These are phyloP conservation scores for Claviceps digitariae DNA, from an alignment of 2,329 filamentous ascomycete species.

Conservation along the genomic window DNA sequence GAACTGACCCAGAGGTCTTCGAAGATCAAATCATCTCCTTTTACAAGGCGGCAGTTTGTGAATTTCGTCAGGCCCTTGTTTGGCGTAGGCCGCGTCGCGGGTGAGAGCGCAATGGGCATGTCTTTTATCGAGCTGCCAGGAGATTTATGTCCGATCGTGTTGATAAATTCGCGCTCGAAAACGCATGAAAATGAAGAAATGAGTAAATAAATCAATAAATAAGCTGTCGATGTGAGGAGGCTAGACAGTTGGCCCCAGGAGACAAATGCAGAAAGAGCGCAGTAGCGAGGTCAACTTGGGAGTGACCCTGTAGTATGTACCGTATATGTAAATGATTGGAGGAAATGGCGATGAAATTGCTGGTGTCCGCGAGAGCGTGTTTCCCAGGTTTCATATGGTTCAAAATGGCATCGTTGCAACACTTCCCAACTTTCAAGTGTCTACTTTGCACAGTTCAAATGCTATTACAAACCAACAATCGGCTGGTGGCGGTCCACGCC, in stretches of 20 bases:
- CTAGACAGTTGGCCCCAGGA: neutral
- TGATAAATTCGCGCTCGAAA: neutral
- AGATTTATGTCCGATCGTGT: neutral
- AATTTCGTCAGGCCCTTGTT: constrained; percentile 63
- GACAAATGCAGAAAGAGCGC: neutral
- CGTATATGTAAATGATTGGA: neutral
- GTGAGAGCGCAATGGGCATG: constrained; percentile 36
- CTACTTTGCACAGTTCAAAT: neutral
- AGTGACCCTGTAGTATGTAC: neutral
- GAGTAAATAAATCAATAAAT: too few species aligned
- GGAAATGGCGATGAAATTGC: neutral
- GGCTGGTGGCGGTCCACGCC: neutral
- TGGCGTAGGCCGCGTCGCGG: constrained; percentile 15
- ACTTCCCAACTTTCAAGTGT: neutral
- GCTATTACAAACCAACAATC: neutral
- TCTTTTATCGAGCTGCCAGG: constrained; percentile 7
- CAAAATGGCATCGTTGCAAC: neutral
- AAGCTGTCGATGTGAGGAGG: neutral
- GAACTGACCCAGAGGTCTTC: constrained; percentile 87
- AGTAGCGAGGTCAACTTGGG: too few species aligned
- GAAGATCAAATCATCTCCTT: constrained; percentile 50
- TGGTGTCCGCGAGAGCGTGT: neutral
- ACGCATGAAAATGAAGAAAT: neutral
- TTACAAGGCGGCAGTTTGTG: constrained; percentile 72
- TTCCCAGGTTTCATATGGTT: neutral